Percentiles rank a stretch among this genome's conserved stretches.
Evolutionary conservation across 805 yeast genomes (phyloP).

Genomic region (Starmerella vaccinii): DNA sequence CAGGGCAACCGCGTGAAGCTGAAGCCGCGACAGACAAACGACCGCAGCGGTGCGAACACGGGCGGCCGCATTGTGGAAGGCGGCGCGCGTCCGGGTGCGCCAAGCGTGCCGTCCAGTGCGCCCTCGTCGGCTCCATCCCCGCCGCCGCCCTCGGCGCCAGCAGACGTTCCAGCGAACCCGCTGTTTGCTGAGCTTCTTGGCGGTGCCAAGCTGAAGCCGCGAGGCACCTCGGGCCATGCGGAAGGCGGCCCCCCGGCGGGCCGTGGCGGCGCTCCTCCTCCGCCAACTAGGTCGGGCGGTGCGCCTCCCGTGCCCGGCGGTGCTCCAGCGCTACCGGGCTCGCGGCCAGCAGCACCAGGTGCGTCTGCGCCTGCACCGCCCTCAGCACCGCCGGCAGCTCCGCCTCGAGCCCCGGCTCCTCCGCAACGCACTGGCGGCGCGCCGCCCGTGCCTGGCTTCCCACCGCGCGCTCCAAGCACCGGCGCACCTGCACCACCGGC

Average conservation of each 20-base stretch:
- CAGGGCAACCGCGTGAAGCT: slow-evolving; percentile 44
- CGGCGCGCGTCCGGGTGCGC: slow-evolving; percentile 11
- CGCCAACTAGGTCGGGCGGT: slow-evolving; percentile 2
- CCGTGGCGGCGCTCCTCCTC: slow-evolving; percentile 10
- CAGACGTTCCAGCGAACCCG: slow-evolving; percentile 19
- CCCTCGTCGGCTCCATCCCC: slow-evolving; percentile 2
- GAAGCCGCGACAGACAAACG: slow-evolving; percentile 54
- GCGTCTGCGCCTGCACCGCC: slow-evolving; percentile 6
- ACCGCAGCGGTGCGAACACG: slow-evolving; percentile 52
- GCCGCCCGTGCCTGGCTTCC: slow-evolving; percentile 9
- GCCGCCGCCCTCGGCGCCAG: slow-evolving; percentile 6
- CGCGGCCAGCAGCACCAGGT: slow-evolving; percentile 23
- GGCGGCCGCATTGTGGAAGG: slow-evolving; percentile 34
- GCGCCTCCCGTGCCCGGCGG: slow-evolving; percentile 1
- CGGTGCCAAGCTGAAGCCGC: slow-evolving; percentile 14
- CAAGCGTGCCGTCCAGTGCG: slow-evolving; percentile 9
- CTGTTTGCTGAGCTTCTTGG: slow-evolving; percentile 21
- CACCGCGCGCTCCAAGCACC: slow-evolving; percentile 12
- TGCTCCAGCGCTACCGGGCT: slow-evolving; percentile 17
- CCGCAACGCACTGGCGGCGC: slow-evolving; percentile 20
- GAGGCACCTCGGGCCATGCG: slow-evolving; percentile 5
- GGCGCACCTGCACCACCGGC: slow-evolving; percentile 11
- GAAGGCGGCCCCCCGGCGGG: not conserved
- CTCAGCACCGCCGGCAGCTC: slow-evolving; percentile 22
- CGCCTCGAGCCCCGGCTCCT: slow-evolving; percentile 22